Evolutionary conservation across 495 filamentous ascomycete genomes (phyloP), one percentile per base, ranked within the genome.

Genomic region (Talaromyces ruber): DNA sequence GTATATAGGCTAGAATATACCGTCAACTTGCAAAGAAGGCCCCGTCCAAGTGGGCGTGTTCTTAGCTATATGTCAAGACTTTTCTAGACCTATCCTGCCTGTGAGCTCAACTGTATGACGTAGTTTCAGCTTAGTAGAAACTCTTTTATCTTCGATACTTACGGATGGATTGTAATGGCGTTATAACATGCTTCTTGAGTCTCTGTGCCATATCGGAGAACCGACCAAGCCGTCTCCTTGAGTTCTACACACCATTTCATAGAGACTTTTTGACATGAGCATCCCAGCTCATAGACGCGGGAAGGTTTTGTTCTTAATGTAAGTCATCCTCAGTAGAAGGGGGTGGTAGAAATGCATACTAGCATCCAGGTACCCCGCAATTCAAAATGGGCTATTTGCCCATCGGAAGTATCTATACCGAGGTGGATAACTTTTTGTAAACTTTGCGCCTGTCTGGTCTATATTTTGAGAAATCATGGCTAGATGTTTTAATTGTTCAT

Each of bases 151-250:
- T 11, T 2, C 11, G 34, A 39, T 39, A n/a, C 3, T 16, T 39
- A 11, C 14, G 28, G 28, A 29, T 3, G 28, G 28, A 29, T 29
- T 29, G 28, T 6, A 29, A 29, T 29, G 3, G 6, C 28, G 28
- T n/a, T 29, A 29, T 29, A 29, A 6, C 6, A 29, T 29, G 28
- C 28, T 3, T 3, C 28, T 29, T 29, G 9, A 8, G 12, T 37
- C 12, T 5, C 34, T 32, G 30, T 4, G 30, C 9, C 30, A 32
- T 32, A 32, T 32, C 30, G 30, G 30, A 32, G 30, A 75, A 70
- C n/a, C n/a, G n/a, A n/a, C n/a, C n/a, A n/a, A n/a, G n/a, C n/a
- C n/a, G n/a, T n/a, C n/a, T n/a, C n/a, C n/a, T n/a, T n/a, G n/a
- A n/a, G n/a, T n/a, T n/a, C n/a, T n/a, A n/a, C n/a, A n/a, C n/a